Percentiles rank a stretch among this genome's conserved stretches.
These are phyloP conservation scores for Ganoderma sp. DNA, from an alignment of 1,284 basidiomycete species.

Conservation along the genomic window DNA sequence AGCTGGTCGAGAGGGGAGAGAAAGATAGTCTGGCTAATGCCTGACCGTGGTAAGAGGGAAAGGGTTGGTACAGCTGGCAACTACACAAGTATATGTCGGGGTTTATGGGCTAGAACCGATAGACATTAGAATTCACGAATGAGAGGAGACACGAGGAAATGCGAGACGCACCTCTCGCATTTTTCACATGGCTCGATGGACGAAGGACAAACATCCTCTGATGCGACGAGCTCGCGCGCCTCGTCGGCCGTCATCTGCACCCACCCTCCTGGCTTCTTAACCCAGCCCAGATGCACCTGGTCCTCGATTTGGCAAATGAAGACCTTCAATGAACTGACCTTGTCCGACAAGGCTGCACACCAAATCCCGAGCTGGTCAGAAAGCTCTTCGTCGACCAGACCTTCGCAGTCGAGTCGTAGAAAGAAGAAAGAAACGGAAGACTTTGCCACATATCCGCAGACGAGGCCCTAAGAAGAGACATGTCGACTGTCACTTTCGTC, in stretches of 20 bases:
- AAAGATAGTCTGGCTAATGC: constrained; percentile 14
- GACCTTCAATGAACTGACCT: not conserved
- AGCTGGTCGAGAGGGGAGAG: constrained; percentile 16
- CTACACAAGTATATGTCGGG: not conserved
- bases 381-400: not conserved
- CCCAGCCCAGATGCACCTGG: not conserved
- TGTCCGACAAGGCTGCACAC: not conserved
- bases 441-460: not conserved
- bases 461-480: not conserved
- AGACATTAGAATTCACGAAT: not conserved
- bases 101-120: not conserved
- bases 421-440: not conserved
- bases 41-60: not conserved
- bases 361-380: not conserved
- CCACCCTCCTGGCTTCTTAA: not conserved
- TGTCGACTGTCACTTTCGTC: too few relatives aligned
- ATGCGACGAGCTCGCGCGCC: not conserved
- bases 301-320: not conserved
- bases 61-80: not conserved
- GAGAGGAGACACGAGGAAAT: not conserved
- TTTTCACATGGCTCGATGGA: not conserved
- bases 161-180: not conserved
- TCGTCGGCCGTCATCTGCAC: not conserved
- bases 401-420: not conserved
- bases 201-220: not conserved